Evolutionary conservation across 164 flowering plant species (phyloP).

Genomic region (Amborella trichopoda): DNA sequence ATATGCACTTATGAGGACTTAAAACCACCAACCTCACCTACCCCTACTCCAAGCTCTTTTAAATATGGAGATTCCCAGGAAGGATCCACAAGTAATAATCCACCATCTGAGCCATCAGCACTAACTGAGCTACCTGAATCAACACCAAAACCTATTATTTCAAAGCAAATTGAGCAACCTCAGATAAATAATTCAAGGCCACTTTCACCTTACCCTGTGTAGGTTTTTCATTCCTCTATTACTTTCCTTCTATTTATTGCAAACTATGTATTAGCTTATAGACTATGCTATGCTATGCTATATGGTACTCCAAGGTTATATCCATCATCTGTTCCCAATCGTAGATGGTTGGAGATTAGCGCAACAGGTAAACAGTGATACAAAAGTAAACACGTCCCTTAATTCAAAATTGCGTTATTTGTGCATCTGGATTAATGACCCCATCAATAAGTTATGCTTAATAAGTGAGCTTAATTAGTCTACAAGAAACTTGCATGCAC

Average conservation of each 20-base stretch:
- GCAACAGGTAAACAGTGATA: too few species aligned
- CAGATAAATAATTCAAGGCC: constrained; percentile 3
- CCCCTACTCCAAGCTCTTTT: constrained; percentile 19
- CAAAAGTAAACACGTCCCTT: too few species aligned
- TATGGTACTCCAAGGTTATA: too few species aligned
- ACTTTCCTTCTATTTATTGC: too few species aligned
- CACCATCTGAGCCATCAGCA: constrained; percentile 3
- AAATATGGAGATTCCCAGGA: background rate
- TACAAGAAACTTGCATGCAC: background rate
- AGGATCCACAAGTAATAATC: background rate
- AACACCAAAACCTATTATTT: constrained; percentile 3
- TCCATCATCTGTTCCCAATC: too few species aligned
- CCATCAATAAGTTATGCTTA: background rate
- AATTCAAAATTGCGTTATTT: too few species aligned
- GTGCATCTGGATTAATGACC: too few species aligned
- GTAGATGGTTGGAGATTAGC: too few species aligned
- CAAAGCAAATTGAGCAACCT: constrained; percentile 8
- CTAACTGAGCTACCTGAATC: constrained; percentile 9
- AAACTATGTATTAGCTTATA: too few species aligned
- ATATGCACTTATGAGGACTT: constrained; percentile 31
- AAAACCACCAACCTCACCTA: constrained; percentile 51
- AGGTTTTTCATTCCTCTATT: constrained; percentile 10
- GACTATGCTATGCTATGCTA: too few species aligned
- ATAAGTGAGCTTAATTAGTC: background rate
- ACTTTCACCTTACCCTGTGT: constrained; percentile 31